A percentile compares a stretch with the other conserved stretches of the same genome.
These are phyloP conservation scores for Penicillium robsamsonii DNA, from an alignment of 495 filamentous ascomycete genomes.

Conservation along the genomic window DNA sequence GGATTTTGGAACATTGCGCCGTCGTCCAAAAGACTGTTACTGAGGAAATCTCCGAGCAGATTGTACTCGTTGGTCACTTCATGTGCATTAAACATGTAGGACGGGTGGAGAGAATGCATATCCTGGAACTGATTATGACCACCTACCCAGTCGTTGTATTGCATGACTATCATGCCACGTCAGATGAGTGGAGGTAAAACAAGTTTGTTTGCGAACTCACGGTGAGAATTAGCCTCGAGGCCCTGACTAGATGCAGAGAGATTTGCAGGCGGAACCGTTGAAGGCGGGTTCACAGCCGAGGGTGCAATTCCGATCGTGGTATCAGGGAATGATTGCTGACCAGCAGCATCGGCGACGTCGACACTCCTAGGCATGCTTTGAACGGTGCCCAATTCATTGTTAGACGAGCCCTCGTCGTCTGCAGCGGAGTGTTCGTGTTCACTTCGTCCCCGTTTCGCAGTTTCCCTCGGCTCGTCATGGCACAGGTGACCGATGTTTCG, in stretches of 20 bases:
- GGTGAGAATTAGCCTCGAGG: constrained; percentile 59
- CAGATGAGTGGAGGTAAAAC: constrained; percentile 21
- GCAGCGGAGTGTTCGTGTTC: constrained; percentile 60
- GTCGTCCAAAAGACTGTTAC: constrained; percentile 82
- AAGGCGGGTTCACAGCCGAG: constrained; percentile 32
- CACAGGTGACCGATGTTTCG: constrained; percentile 98
- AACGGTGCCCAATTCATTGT: constrained; percentile 41
- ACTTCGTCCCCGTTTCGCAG: constrained; percentile 70
- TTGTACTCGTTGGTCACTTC: constrained; percentile 96
- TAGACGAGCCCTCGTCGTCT: constrained; percentile 57
- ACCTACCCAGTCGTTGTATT: constrained; percentile 67
- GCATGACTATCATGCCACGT: constrained; percentile 51
- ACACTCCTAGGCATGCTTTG: constrained; percentile 42
- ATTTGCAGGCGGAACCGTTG: constrained; percentile 35
- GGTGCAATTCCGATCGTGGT: constrained; percentile 35
- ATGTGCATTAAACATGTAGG: constrained; percentile 91
- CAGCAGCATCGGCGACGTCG: constrained; percentile 42
- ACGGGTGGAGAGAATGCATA: constrained; percentile 90
- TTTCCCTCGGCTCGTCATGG: constrained; percentile 92
- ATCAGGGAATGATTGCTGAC: constrained; percentile 42
- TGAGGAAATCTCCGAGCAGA: constrained; percentile 91
- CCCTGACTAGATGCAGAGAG: constrained; percentile 42
- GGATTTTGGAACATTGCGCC: constrained; percentile 64
- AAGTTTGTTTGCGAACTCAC: constrained; percentile 56
- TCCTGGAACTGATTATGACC: constrained; percentile 83